These are phyloP conservation scores for Aspergillus alliaceus DNA, from an alignment of 2,329 filamentous ascomycete species.

Conservation along the genomic window DNA sequence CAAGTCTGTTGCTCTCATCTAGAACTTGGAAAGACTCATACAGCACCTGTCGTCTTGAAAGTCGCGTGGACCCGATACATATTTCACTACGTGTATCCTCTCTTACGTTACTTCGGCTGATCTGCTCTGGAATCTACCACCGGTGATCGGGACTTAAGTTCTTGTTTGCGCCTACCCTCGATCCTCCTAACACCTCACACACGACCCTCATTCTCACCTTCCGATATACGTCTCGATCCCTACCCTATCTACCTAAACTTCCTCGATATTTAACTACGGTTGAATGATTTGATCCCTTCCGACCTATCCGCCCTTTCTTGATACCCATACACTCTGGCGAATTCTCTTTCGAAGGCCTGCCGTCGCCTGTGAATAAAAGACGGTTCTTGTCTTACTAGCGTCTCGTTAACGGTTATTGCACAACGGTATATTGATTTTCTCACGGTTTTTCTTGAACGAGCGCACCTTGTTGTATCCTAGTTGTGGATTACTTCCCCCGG, in stretches of 20 bases:
- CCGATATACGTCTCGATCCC: background rate
- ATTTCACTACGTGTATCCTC: constrained; percentile 18
- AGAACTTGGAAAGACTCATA: constrained; percentile 13
- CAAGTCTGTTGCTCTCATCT: constrained; percentile 26
- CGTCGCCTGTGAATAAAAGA: constrained; percentile 34
- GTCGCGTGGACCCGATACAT: constrained; percentile 15
- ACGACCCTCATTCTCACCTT: background rate
- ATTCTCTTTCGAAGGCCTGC: constrained; percentile 25
- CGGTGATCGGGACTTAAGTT: constrained; percentile 27
- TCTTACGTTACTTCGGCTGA: constrained; percentile 19
- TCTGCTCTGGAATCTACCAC: constrained; percentile 24
- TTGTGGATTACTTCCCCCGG: constrained; percentile 25
- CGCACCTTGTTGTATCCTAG: constrained; percentile 12
- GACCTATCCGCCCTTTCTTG: constrained; percentile 3
- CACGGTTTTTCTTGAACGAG: constrained; percentile 4
- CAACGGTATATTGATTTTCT: constrained; percentile 28
- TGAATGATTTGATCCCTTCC: no score
- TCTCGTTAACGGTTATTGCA: constrained; percentile 33
- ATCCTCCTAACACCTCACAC: background rate
- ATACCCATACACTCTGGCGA: constrained; percentile 26
- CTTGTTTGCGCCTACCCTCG: constrained; percentile 9
- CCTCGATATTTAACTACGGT: background rate
- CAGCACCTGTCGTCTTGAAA: constrained; percentile 13
- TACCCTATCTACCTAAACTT: background rate
- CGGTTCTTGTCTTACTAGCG: constrained; percentile 30